Conservation (phyloP, 768 basidiomycete genomes). For the Daedaleopsis nitida region DNA sequence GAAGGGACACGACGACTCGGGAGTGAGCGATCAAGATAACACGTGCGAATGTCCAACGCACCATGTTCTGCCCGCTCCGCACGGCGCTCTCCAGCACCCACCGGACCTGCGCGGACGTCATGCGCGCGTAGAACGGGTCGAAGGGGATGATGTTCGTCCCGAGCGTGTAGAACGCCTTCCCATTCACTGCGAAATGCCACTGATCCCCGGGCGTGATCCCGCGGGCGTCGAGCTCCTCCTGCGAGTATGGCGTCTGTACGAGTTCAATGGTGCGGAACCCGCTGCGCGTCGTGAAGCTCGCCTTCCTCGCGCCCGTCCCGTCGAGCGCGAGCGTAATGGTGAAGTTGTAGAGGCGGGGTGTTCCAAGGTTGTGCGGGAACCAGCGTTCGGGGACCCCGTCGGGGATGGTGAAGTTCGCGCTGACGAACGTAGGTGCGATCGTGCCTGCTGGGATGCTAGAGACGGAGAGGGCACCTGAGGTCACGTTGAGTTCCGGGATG, state of each 20-base stretch:
- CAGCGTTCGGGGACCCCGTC: conserved; percentile 51
- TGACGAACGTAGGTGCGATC: conserved; percentile 41
- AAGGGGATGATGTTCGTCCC: conserved; percentile 65
- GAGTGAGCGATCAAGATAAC: too few relatives aligned
- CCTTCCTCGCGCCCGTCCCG: neutral
- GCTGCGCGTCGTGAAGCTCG: conserved; percentile 45
- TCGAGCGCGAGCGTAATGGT: conserved; percentile 41
- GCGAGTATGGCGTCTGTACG: conserved; percentile 48
- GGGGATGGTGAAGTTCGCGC: conserved; percentile 46
- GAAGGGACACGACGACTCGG: too few relatives aligned
- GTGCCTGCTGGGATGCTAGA: conserved; percentile 27
- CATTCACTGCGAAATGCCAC: conserved; percentile 63
- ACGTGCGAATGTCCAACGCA: conserved; percentile 26
- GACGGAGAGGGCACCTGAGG: conserved; percentile 37
- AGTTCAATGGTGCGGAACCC: conserved; percentile 64
- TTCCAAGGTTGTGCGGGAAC: conserved; percentile 59
- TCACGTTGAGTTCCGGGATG: conserved; percentile 49
- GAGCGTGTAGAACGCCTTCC: conserved; percentile 53
- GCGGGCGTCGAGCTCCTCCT: conserved; percentile 43
- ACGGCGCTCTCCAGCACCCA: conserved; percentile 61
- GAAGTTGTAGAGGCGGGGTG: conserved; percentile 56
- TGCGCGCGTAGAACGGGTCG: conserved; percentile 59
- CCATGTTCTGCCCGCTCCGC: conserved; percentile 61
- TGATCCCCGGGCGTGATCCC: conserved; percentile 62
- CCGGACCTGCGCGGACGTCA: conserved; percentile 48